These are phyloP conservation scores for Periconia digitata DNA, from an alignment of 2,329 filamentous ascomycete genomes.

Conservation along the genomic window DNA sequence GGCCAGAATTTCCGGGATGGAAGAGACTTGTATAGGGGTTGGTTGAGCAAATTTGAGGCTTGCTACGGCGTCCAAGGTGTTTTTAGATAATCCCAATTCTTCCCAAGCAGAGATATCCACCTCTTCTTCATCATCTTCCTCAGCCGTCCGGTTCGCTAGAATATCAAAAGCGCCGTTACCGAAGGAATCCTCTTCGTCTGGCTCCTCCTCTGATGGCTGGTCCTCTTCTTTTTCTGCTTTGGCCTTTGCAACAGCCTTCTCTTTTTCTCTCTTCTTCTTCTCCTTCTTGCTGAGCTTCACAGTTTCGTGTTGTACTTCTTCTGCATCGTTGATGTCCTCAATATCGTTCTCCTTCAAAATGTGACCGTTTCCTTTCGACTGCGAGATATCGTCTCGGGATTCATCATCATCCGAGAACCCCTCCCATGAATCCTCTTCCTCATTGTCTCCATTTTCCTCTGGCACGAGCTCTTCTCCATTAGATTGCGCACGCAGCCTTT, in stretches of 20 bases:
- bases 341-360: neutral
- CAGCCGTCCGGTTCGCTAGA: slow-evolving; percentile 53
- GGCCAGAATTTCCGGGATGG: slow-evolving; percentile 79
- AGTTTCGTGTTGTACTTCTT: slow-evolving; percentile 12
- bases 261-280: slow-evolving; percentile 27
- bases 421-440: slow-evolving; percentile 25
- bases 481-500: slow-evolving; percentile 17
- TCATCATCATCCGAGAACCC: slow-evolving; percentile 29
- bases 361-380: slow-evolving; percentile 39
- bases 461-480: slow-evolving; percentile 15
- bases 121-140: slow-evolving; percentile 59
- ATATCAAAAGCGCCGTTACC: slow-evolving; percentile 54
- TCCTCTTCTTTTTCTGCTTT: slow-evolving; percentile 10
- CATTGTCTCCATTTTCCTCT: slow-evolving; percentile 10
- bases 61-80: slow-evolving; percentile 72
- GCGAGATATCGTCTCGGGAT: slow-evolving; percentile 23
- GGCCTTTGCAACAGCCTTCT: slow-evolving; percentile 8
- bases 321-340: slow-evolving; percentile 6
- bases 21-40: slow-evolving; percentile 75
- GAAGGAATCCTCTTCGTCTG: slow-evolving; percentile 23
- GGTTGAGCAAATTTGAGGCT: slow-evolving; percentile 79
- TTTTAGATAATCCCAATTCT: slow-evolving; percentile 69
- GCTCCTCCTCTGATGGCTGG: slow-evolving; percentile 28
- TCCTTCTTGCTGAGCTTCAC: slow-evolving; percentile 20
- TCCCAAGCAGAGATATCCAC: slow-evolving; percentile 79